phyloP scores from a whole-genome alignment of 192 early-diverging fungal species.

The Backusella australiensis region DNA sequence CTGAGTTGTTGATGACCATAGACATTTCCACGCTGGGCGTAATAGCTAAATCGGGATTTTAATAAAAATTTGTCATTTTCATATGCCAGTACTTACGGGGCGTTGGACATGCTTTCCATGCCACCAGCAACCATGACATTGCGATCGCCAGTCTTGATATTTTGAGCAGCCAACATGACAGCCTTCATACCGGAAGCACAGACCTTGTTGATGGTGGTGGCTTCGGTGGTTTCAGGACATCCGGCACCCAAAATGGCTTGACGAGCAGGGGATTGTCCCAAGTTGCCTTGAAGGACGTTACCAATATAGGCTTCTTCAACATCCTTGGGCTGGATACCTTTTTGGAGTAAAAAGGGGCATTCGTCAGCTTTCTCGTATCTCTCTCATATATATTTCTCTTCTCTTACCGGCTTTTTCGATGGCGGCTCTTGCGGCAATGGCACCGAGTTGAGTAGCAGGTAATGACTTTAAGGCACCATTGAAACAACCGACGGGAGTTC shows the following conservation, averaged over 20 bases:
- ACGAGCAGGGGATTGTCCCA: constrained; percentile 92
- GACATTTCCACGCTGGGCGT: constrained; percentile 56
- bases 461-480: constrained; percentile 82
- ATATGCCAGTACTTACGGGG: constrained; percentile 59
- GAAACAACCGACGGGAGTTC: constrained; percentile 94
- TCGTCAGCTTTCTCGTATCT: not conserved
- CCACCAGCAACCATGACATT: constrained; percentile 89
- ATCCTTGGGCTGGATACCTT: constrained; percentile 71
- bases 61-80: not conserved
- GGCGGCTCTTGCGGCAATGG: constrained; percentile 80
- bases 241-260: constrained; percentile 86
- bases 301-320: constrained; percentile 96
- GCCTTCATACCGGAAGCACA: constrained; percentile 99
- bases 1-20: constrained; percentile 81
- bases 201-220: constrained; percentile 98
- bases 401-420: constrained; percentile 74
- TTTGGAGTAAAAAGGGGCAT: not conserved
- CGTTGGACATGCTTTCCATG: constrained; percentile 97
- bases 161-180: constrained; percentile 87
- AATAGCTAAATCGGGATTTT: constrained; percentile 40
- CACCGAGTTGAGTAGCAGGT: constrained; percentile 82
- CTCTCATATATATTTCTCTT: not conserved
- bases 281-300: constrained; percentile 85
- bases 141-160: constrained; percentile 75
- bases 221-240: constrained; percentile 77